Evolutionary conservation across 2,329 filamentous ascomycete genomes (phyloP).

Genomic region (Phoma sp.): DNA sequence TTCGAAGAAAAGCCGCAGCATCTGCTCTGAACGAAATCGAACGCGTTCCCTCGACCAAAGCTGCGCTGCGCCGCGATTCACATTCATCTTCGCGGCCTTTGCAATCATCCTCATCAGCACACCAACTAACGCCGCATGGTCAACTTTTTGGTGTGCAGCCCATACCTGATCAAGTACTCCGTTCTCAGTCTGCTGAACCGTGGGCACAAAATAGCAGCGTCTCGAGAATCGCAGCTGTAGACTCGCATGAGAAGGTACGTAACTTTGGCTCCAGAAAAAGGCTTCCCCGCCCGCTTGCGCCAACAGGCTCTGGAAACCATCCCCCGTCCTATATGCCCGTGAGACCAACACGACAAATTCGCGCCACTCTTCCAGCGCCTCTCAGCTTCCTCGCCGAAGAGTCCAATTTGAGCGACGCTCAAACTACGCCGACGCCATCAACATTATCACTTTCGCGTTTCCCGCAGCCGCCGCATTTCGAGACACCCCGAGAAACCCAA

Average conservation of each 20-base stretch:
- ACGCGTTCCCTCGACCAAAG: slow-evolving; percentile 31
- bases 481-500: slow-evolving; percentile 24
- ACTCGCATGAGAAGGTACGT: slow-evolving; percentile 32
- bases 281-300: slow-evolving; percentile 39
- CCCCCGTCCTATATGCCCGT: slow-evolving; percentile 24
- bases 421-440: slow-evolving; percentile 28
- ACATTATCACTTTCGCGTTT: slow-evolving; percentile 48
- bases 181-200: slow-evolving; percentile 42
- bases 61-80: slow-evolving; percentile 17
- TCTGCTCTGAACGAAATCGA: slow-evolving; percentile 42
- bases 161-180: slow-evolving; percentile 27
- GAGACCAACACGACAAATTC: slow-evolving; percentile 24
- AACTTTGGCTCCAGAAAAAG: slow-evolving; percentile 46
- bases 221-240: slow-evolving; percentile 23
- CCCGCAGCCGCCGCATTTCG: slow-evolving; percentile 40
- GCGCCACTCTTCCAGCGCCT: slow-evolving; percentile 26
- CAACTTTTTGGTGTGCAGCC: slow-evolving; percentile 18
- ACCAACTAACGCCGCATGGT: slow-evolving; percentile 35
- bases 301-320: slow-evolving; percentile 17
- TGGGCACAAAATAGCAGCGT: slow-evolving; percentile 24
- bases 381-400: slow-evolving; percentile 33
- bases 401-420: slow-evolving; percentile 21
- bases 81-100: slow-evolving; percentile 30
- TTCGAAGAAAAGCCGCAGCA: slow-evolving; percentile 49
- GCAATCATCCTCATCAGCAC: slow-evolving; percentile 40